These are phyloP conservation scores for Tuber brumale DNA, from an alignment of 495 filamentous ascomycete species.

Conservation along the genomic window DNA sequence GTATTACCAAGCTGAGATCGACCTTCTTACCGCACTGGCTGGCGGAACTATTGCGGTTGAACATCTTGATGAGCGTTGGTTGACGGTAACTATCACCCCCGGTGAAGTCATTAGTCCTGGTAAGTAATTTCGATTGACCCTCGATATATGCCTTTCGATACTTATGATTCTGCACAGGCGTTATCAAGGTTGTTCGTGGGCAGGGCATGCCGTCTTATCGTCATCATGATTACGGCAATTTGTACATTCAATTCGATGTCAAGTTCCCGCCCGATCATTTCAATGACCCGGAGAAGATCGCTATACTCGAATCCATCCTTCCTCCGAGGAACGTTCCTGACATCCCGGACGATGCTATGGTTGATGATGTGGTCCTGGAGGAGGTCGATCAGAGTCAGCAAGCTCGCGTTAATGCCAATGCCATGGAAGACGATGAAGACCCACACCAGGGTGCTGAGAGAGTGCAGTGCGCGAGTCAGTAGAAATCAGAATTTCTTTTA, in stretches of 20 bases:
- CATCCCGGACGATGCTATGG: slow-evolving; percentile 69
- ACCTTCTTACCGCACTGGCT: slow-evolving; percentile 88
- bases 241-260: slow-evolving; percentile 96
- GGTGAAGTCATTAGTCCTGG: slow-evolving; percentile 91
- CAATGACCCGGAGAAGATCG: slow-evolving; percentile 53
- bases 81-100: slow-evolving; percentile 80
- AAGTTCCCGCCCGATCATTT: slow-evolving; percentile 77
- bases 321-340: slow-evolving; percentile 59
- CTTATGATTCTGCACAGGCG: slow-evolving; percentile 50
- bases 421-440: slow-evolving; percentile 78
- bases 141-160: slow-evolving; percentile 14
- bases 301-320: slow-evolving; percentile 70
- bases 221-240: slow-evolving; percentile 92
- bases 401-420: slow-evolving; percentile 61
- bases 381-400: slow-evolving; percentile 69
- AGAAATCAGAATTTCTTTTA: slow-evolving; percentile 44
- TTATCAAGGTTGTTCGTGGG: slow-evolving; percentile 88
- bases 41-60: slow-evolving; percentile 85
- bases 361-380: slow-evolving; percentile 68
- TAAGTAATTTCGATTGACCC: slow-evolving; percentile 49
- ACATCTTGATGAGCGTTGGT: slow-evolving; percentile 94
- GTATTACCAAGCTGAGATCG: slow-evolving; percentile 91
- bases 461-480: slow-evolving; percentile 97
- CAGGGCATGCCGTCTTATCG: slow-evolving; percentile 98
- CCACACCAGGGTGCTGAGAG: slow-evolving; percentile 77